These are phyloP conservation scores for Zygosaccharomyces kombuchaensis DNA, from an alignment of 805 yeast species.

Conservation along the genomic window DNA sequence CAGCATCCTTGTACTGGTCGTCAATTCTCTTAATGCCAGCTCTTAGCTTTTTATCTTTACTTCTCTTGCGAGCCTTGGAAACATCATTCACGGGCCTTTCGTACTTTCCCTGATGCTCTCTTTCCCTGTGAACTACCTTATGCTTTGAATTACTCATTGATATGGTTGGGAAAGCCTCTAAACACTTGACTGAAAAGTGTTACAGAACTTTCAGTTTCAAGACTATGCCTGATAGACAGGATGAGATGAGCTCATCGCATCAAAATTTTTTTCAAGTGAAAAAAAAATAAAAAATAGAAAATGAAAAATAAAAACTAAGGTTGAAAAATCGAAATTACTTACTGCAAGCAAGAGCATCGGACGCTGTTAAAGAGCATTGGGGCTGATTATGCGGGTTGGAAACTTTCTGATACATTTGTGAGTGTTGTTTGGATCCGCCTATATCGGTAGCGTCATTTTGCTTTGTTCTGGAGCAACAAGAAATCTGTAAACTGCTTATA, in stretches of 20 bases:
- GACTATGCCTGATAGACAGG: too few species aligned
- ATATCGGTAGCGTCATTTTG: not conserved
- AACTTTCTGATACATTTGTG: too few species aligned
- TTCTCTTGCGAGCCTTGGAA: slow-evolving; percentile 20
- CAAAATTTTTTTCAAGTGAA: slow-evolving; percentile 4
- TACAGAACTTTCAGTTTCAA: too few species aligned
- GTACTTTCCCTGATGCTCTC: slow-evolving; percentile 32
- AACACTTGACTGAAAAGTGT: not conserved
- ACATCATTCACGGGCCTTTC: slow-evolving; percentile 28
- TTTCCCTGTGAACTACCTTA: slow-evolving; percentile 12
- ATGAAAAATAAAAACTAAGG: too few species aligned
- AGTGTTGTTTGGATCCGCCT: too few species aligned
- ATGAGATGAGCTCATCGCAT: slow-evolving; percentile 7
- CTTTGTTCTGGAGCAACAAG: not conserved
- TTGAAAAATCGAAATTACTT: not conserved
- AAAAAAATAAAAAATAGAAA: not conserved
- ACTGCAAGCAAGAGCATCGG: not conserved
- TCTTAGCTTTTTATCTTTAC: slow-evolving; percentile 57
- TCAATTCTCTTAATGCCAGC: slow-evolving; percentile 67
- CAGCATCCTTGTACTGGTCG: slow-evolving; percentile 68
- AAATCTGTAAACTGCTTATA: not conserved
- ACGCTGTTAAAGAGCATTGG: too few species aligned
- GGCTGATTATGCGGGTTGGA: too few species aligned
- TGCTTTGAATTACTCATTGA: slow-evolving; percentile 5
- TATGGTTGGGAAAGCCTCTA: not conserved